Base-by-base conservation (phyloP, 176 grass and related monocot species). In the Oryza coarctata region DNA sequence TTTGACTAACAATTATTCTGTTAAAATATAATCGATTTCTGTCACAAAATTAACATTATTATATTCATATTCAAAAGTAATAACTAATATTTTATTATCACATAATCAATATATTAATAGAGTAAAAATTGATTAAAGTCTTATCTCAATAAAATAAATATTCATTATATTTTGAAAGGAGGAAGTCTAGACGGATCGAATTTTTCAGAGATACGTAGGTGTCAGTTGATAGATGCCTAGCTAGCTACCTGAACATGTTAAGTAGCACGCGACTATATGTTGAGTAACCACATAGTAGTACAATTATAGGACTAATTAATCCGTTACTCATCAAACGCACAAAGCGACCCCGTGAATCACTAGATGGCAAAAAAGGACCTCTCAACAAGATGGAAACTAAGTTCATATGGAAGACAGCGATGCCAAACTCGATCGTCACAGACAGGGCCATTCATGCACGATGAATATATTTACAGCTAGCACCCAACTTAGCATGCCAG, bases 291-390 rank as follows among this genome's bases (percentile, higher is more conserved):
- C 45, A 13, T 45, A 45, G 10, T 14, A 49, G 45, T 49, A 49
- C 43, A 45, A 15, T 45, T 14, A 14, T 49, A 49, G 50, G 50
- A 25, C 55, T 60, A 60, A 60, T 17, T 72, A 72, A 30, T 30
- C 26, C 15, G 4, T 73, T 11, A 15, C 15, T 22, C 17, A 50
- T 50, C 27, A 45, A 73, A 12, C 1, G 71, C 44, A 28, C 43
- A 30, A 29, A 18, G 43, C 20, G 8, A 2, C 0, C 83, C 62
- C 66, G 66, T 78, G 83, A 78, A 78, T 70, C 83, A 78, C 83
- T 71, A 49, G 49, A 68, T 34, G 49, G 73, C 74, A 61, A 57
- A 71, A 0, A 63, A 36, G 13, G 39, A 23, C 75, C 55, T 71
- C 10, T 50, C 75, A 10, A 1, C 31, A 65, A 7, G 27, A 35